A percentile compares a stretch with the other conserved stretches of the same genome.
Evolutionary conservation across 2,329 filamentous ascomycete genomes (phyloP).

Genomic region (Didymella pomorum): DNA sequence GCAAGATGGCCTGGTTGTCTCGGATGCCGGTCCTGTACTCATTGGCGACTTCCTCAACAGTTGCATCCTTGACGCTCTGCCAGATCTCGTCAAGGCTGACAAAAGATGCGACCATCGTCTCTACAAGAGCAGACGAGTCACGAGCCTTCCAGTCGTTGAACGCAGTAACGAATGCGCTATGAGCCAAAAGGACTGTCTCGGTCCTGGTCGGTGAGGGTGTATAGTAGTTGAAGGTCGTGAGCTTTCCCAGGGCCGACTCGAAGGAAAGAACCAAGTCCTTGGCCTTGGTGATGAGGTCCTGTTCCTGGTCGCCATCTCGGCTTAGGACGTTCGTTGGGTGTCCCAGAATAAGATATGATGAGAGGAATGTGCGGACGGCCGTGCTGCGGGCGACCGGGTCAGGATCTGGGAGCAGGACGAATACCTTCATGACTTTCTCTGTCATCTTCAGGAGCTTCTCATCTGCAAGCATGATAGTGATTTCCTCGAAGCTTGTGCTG

Average conservation of each 20-base stretch:
- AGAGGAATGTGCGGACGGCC: slow-evolving; percentile 77
- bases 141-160: slow-evolving; percentile 86
- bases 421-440: slow-evolving; percentile 71
- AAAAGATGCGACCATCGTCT: slow-evolving; percentile 87
- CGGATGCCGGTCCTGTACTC: slow-evolving; percentile 83
- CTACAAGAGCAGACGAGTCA: slow-evolving; percentile 78
- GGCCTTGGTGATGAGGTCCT: slow-evolving; percentile 79
- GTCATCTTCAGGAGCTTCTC: slow-evolving; percentile 72
- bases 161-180: slow-evolving; percentile 77
- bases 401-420: slow-evolving; percentile 65
- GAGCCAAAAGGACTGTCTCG: slow-evolving; percentile 71
- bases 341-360: slow-evolving; percentile 79
- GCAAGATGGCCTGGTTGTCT: slow-evolving; percentile 79
- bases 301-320: slow-evolving; percentile 73
- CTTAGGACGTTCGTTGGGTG: slow-evolving; percentile 81
- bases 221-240: slow-evolving; percentile 72
- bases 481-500: slow-evolving; percentile 76
- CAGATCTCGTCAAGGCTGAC: slow-evolving; percentile 85
- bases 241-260: slow-evolving; percentile 73
- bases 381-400: slow-evolving; percentile 71
- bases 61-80: slow-evolving; percentile 82
- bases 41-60: slow-evolving; percentile 73
- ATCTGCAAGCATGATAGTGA: slow-evolving; percentile 72
- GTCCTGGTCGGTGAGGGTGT: slow-evolving; percentile 69
- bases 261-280: slow-evolving; percentile 80